Evolutionary conservation across 257 asterid species (phyloP).

Genomic region (Agastache rugosa): DNA sequence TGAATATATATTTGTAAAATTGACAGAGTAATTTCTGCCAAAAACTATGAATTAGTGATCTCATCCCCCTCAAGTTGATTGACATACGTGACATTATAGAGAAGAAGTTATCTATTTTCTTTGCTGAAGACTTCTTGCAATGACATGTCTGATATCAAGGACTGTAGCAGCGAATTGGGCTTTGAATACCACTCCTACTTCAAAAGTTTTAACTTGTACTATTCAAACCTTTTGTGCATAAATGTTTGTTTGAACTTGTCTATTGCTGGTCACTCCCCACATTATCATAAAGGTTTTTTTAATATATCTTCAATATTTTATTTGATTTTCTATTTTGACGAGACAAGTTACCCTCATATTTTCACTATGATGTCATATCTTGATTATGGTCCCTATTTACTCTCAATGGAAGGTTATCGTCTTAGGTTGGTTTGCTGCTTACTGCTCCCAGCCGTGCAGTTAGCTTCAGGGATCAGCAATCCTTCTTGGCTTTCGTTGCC

Average conservation of each 20-base stretch:
- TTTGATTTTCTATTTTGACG: neutral
- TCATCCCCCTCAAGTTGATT: constrained; percentile 12
- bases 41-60: constrained; percentile 8
- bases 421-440: constrained; percentile 93
- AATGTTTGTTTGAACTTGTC: neutral
- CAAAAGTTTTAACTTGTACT: constrained; percentile 7
- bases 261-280: constrained; percentile 1
- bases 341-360: neutral
- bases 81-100: neutral
- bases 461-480: constrained; percentile 91
- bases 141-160: constrained; percentile 11
- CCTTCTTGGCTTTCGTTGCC: constrained; percentile 99
- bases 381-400: constrained; percentile 34
- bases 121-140: constrained; percentile 25
- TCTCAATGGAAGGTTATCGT: constrained; percentile 75
- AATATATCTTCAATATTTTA: neutral
- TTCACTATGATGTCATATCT: constrained; percentile 25
- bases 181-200: neutral
- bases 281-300: neutral
- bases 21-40: neutral
- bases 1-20: neutral
- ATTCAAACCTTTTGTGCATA: constrained; percentile 12
- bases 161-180: neutral
- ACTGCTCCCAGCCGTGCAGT: constrained; percentile 94
- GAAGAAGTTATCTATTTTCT: constrained; percentile 20